phyloP scores from a whole-genome alignment of 768 basidiomycete genomes.

The Mycena vulgaris region DNA sequence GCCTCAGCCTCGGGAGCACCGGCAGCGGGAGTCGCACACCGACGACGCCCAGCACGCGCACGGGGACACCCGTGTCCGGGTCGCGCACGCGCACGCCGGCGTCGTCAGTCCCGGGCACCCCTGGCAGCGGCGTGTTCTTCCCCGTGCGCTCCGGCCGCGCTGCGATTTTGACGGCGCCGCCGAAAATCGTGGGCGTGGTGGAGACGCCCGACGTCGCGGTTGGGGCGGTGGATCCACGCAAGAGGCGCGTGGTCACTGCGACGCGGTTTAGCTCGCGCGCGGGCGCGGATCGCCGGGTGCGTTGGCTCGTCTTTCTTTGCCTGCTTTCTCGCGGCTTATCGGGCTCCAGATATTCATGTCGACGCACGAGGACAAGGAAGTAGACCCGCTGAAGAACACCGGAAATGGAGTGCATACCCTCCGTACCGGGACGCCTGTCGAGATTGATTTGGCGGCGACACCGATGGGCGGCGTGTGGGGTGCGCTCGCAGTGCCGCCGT shows the following conservation, averaged over 20 bases:
- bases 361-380: slow-evolving; percentile 77
- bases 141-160: slow-evolving; percentile 75
- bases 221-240: slow-evolving; percentile 88
- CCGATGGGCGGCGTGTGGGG: slow-evolving; percentile 84
- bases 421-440: slow-evolving; percentile 58
- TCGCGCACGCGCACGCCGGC: slow-evolving; percentile 53
- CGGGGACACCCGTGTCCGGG: slow-evolving; percentile 55
- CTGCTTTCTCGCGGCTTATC: not conserved
- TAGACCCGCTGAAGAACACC: slow-evolving; percentile 39
- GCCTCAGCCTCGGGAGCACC: slow-evolving; percentile 41
- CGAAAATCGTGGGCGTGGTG: slow-evolving; percentile 85
- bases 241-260: slow-evolving; percentile 88
- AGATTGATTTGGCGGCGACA: slow-evolving; percentile 77
- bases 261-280: slow-evolving; percentile 89
- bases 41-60: slow-evolving; percentile 60
- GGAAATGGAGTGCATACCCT: not conserved
- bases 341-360: slow-evolving; percentile 81
- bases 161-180: slow-evolving; percentile 86
- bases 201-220: slow-evolving; percentile 93
- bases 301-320: slow-evolving; percentile 45
- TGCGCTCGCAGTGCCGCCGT: slow-evolving; percentile 66
- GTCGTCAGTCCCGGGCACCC: slow-evolving; percentile 45
- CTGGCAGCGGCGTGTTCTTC: slow-evolving; percentile 49
- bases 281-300: slow-evolving; percentile 86
- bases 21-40: slow-evolving; percentile 55